phyloP scores from a whole-genome alignment of 2,329 filamentous ascomycete species.

The Paecilomyces sp. region DNA sequence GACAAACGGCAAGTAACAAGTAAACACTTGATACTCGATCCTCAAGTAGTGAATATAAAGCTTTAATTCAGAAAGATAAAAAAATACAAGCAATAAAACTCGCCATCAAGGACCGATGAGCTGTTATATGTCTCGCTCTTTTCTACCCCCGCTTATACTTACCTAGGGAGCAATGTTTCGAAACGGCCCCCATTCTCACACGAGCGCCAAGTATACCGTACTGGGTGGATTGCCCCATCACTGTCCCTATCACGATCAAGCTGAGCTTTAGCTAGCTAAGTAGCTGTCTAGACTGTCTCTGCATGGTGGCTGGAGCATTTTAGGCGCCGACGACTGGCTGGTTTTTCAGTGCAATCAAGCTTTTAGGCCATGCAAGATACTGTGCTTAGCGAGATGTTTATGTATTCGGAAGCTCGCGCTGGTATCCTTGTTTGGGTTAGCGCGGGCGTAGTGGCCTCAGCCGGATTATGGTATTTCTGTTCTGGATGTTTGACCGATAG shows the following conservation, averaged over 20 bases:
- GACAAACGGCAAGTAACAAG: too few species aligned
- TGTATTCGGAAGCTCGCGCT: not conserved
- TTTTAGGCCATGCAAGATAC: not conserved
- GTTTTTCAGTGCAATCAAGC: not conserved
- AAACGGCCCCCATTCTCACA: not conserved
- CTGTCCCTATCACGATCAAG: too few species aligned
- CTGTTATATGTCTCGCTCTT: not conserved
- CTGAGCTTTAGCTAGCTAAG: too few species aligned
- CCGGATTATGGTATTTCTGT: too few species aligned
- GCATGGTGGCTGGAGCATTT: not conserved
- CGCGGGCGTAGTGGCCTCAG: not conserved
- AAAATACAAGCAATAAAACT: not conserved
- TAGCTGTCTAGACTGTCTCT: not conserved
- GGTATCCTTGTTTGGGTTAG: not conserved
- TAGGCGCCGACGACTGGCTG: not conserved
- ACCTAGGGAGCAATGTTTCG: too few species aligned
- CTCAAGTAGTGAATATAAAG: too few species aligned
- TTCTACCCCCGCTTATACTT: not conserved
- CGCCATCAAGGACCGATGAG: not conserved
- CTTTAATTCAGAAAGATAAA: too few species aligned
- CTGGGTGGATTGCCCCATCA: too few species aligned
- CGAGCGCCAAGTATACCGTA: not conserved
- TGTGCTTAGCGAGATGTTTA: not conserved
- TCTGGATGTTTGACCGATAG: too few species aligned
- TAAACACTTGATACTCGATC: too few species aligned